Base-by-base conservation (phyloP, 208 protist species). In the Trypanosoma theileri region DNA sequence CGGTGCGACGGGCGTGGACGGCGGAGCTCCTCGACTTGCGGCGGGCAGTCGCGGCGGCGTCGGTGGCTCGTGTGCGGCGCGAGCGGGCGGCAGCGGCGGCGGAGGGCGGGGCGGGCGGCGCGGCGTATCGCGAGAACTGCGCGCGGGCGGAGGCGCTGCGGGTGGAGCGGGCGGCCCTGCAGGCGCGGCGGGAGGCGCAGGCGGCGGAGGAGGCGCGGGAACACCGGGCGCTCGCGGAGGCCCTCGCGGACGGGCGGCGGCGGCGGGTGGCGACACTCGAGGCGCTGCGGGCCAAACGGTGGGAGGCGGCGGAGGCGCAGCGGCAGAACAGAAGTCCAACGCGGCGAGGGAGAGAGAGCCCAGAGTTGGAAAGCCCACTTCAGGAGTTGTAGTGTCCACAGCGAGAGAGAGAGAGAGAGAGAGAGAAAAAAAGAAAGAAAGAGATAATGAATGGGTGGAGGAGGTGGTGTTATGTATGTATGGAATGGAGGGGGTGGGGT, bases 131-230 rank as follows among this genome's bases (percentile, higher is more conserved):
- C 8, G 55, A 59, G 31, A 59, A 59, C 2, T 70, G 71, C 11
- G 51, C 74, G 41, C 50, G 46, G 53, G 59, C 79, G 24, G 61
- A 68, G 8, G 52, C 16, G n/a, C 52, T 74, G 41, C 59, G 59
- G 42, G 24, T 19, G 53, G 46, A 68, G 54, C 59, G 69, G 8
- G n/a, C 28, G 35, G 60, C 48, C 16, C 3, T 57, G 2, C 55
- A 11, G 14, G 69, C 26, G 8, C 69, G 69, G 16, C 40, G 40
- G 42, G 53, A 62, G n/a, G 24, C 56, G 42, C 28, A 46, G 65
- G 66, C 62, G 24, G 50, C 17, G 13, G 54, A 71, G 22, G 45
- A 55, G 59, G 57, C 53, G 19, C n/a, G n/a, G n/a, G n/a, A n/a
- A n/a, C n/a, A n/a, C n/a, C n/a, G n/a, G n/a, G n/a, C n/a, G n/a